These are phyloP conservation scores for Chloranthus sessilifolius DNA, from an alignment of 164 flowering plant species.

Conservation along the genomic window DNA sequence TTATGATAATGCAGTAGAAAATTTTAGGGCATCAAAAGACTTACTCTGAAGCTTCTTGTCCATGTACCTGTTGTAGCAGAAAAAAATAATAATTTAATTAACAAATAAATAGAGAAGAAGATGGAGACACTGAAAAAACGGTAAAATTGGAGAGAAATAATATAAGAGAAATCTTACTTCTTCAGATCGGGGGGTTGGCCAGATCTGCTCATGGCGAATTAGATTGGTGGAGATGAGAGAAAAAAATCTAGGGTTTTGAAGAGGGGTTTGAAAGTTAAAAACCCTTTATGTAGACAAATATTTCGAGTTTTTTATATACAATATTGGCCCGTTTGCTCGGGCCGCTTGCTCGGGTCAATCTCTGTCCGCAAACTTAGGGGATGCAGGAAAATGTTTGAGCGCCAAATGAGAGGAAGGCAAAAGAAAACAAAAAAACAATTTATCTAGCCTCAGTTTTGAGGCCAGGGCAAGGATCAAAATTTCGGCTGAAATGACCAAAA, in stretches of 20 bases:
- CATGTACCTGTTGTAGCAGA: conserved; percentile 15
- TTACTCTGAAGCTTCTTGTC: conserved; percentile 25
- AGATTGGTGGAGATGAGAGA: background rate
- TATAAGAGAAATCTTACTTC: conserved; percentile 31
- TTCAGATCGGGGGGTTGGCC: conserved; percentile 76
- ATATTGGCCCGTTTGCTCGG: too few species aligned
- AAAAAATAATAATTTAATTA: background rate
- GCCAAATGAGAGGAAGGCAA: too few species aligned
- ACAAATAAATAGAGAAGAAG: background rate
- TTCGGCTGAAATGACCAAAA: too few species aligned
- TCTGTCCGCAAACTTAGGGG: too few species aligned
- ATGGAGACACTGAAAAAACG: background rate
- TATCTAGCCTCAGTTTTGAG: too few species aligned
- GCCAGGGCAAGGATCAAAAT: too few species aligned
- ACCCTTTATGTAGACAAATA: too few species aligned
- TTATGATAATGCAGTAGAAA: background rate
- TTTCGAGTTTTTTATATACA: too few species aligned
- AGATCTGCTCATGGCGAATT: conserved; percentile 49
- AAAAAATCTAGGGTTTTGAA: background rate
- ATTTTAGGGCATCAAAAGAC: background rate
- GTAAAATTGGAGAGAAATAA: background rate
- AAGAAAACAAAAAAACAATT: too few species aligned
- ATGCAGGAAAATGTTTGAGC: too few species aligned
- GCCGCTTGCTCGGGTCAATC: too few species aligned
- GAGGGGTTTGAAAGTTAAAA: too few species aligned